Base-by-base conservation (phyloP, 2,329 filamentous ascomycete species). In the Cordyceps farinosa region DNA sequence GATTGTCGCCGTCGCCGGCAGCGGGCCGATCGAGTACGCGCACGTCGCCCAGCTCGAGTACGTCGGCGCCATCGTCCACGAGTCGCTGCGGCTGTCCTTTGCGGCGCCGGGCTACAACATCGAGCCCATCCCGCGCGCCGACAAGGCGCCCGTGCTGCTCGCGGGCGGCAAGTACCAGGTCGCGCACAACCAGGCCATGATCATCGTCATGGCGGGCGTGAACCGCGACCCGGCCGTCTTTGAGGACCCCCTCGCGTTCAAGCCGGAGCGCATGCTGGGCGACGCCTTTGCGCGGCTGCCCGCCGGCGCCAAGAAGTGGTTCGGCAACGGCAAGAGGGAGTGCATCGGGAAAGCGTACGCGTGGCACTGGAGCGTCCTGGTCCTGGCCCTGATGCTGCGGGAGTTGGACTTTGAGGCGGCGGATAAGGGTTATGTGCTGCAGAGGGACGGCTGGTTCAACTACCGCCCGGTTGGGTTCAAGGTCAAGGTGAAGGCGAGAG, bases 61-160 rank as follows among this genome's bases (percentile, higher is more conserved):
- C 70, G 67, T 86, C 53, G 80, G 82, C 61, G 84, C 79, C 40
- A 71, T 86, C 32, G 71, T 86, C 32, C 79, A 81, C 58, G 83
- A 87, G 70, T 77, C 82, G 0, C 74, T 87, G 8, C 81, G 85
- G 0, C 78, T 87, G 2, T 80, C 79, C 0, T 81, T 79, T 38
- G 78, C 83, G 0, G 82, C 84, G 0, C 83, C 84, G 1, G 78
- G 80, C 0, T 83, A 86, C 74, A 83, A 83, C 73, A 79, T 83
- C 61, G 81, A 83, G 72, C 80, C 80, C 2, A 70, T 74, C 45
- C 72, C 76, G 2, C 71, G 72, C 6, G 70, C 69, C 7, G 74
- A 78, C 66, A 78, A 76, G 70, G 73, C 70, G 0, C 80, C 84
- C 0, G 70, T 85, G 22, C 74, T 81, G 3, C 71, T 83, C 0